Evolutionary conservation across 2,329 filamentous ascomycete species (phyloP).

Genomic region (Diplodia mutila): DNA sequence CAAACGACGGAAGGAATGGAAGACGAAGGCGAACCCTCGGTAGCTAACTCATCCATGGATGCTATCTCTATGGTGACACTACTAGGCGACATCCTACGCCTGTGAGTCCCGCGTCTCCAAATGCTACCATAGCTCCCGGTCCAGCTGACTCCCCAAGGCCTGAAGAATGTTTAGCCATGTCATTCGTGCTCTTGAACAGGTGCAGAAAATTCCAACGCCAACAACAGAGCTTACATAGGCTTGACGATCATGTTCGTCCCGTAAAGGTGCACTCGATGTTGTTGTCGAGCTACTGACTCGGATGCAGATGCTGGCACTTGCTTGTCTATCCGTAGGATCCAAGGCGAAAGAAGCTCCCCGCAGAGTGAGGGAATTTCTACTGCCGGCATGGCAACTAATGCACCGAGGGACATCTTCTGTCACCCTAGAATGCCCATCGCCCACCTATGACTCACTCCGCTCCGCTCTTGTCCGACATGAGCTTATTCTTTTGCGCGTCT

Average conservation of each 20-base stretch:
- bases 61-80: slow-evolving; percentile 33
- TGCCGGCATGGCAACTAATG: slow-evolving; percentile 9
- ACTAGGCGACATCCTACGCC: slow-evolving; percentile 37
- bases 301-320: slow-evolving; percentile 11
- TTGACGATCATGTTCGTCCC: slow-evolving; percentile 4
- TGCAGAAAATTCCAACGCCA: slow-evolving; percentile 34
- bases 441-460: slow-evolving; percentile 39
- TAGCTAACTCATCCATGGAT: neutral
- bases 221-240: neutral
- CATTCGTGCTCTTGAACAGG: slow-evolving; percentile 40
- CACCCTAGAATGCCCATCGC: slow-evolving; percentile 37
- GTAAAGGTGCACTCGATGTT: neutral
- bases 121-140: neutral
- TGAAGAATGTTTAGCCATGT: slow-evolving; percentile 39
- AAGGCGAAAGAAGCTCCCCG: slow-evolving; percentile 4
- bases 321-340: slow-evolving; percentile 10
- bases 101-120: slow-evolving; percentile 28
- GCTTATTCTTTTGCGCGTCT: slow-evolving; percentile 38
- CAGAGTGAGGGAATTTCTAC: neutral
- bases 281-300: neutral
- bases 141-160: slow-evolving; percentile 26
- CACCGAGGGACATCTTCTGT: neutral
- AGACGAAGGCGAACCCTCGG: neutral
- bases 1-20: neutral
- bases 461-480: slow-evolving; percentile 40